Evolutionary conservation across 257 asterid species (phyloP), one percentile per base, ranked within the genome.

Genomic region (Petrea volubilis): DNA sequence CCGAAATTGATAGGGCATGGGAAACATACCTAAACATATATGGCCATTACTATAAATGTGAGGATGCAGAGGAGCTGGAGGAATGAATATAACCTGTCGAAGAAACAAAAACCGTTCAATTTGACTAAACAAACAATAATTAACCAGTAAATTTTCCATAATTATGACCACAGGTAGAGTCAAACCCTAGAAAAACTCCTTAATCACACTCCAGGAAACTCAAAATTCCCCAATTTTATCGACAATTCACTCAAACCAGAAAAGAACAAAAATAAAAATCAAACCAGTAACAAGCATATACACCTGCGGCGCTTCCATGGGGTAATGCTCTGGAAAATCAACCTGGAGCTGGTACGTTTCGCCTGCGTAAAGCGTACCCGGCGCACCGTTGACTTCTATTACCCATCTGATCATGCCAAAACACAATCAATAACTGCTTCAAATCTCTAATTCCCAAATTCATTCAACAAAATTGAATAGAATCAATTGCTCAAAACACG

Each of bases 31-130:
- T 86, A 90, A 79, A 82, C 98, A 92, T 80, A 92, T 92, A 78
- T 92, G 98, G 8, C 98, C 98, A 67, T 93, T 93, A 83, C 98
- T 93, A 74, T 90, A 93, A 77, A 93, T 90, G 77, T 93, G 97
- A 60, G 97, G 95, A 51, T 93, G 98, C 72, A 78, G 78, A 2
- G 98, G 98, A 73, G 98, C 97, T 0, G 98, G 96, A 38, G 91
- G 87, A 24, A 90, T 70, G 83, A 93, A 93, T 78, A 92, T 84
- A 80, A 80, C 88, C 88, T 86, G 91, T 76, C 24, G 51, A 60
- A 60, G 55, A 52, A 64, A 68, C 29, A 47, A 31, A 10, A 72
- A 40, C 55, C 20, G 4, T 15, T 5, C 77, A 62, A 33, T 23
- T 38, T 11, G 23, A 53, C 60, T 27, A 29, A 5, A 57, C 33